These are phyloP conservation scores for Ceriops tagal DNA, from an alignment of 345 rosid species.

Conservation along the genomic window DNA sequence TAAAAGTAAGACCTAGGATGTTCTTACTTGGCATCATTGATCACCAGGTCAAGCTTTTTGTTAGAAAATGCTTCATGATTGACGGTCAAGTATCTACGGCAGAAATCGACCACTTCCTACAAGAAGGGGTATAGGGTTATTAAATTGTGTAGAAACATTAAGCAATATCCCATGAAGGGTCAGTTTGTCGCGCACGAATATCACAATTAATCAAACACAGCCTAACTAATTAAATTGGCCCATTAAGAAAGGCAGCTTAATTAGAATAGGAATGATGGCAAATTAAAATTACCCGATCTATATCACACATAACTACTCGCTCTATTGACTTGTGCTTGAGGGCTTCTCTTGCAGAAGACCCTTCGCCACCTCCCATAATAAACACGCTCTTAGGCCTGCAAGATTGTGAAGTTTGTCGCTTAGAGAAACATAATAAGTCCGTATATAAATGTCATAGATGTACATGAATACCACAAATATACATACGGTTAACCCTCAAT, in stretches of 20 bases:
- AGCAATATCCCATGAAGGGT: too few relatives aligned
- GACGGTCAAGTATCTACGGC: conserved; percentile 58
- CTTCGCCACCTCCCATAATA: conserved; percentile 99
- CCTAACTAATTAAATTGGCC: too few relatives aligned
- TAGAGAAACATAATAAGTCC: not conserved
- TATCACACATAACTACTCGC: conserved; percentile 93
- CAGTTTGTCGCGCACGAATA: too few relatives aligned
- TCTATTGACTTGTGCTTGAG: conserved; percentile 66
- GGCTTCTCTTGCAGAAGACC: conserved; percentile 97
- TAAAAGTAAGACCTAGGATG: too few relatives aligned
- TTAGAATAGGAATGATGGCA: not conserved
- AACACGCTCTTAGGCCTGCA: conserved; percentile 68
- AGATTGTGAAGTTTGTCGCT: not conserved
- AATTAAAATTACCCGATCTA: conserved; percentile 55
- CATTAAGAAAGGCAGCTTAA: not conserved
- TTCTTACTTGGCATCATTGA: conserved; percentile 82
- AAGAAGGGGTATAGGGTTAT: not conserved
- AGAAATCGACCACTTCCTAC: conserved; percentile 92
- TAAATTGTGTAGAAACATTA: too few relatives aligned
- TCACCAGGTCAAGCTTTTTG: conserved; percentile 74
- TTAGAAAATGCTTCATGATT: conserved; percentile 72
- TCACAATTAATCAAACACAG: too few relatives aligned
- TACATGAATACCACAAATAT: not conserved
- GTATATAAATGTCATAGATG: not conserved
- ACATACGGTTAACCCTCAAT: too few relatives aligned